A percentile compares a stretch with the other conserved stretches of the same genome.
Evolutionary conservation across 2,329 filamentous ascomycete genomes (phyloP).

Genomic region (Phaeosphaeria sp.): DNA sequence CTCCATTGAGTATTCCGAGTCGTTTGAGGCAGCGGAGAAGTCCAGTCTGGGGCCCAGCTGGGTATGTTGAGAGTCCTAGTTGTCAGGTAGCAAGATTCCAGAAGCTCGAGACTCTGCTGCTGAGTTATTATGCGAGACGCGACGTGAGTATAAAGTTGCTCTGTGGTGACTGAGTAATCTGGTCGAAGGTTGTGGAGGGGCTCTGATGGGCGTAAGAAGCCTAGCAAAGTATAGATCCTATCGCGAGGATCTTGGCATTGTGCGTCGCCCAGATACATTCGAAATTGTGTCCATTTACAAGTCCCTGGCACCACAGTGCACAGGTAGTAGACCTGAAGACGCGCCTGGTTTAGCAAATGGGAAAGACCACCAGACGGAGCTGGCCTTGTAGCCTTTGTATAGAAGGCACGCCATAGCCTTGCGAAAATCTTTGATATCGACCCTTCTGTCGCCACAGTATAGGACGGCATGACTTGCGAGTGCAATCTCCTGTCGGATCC

Average conservation of each 20-base stretch:
- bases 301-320: background rate
- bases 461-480: background rate
- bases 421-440: background rate
- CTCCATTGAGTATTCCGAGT: constrained; percentile 3
- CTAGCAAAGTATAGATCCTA: background rate
- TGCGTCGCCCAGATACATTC: background rate
- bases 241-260: constrained; percentile 8
- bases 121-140: background rate
- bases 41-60: constrained; percentile 12
- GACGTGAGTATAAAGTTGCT: constrained; percentile 3
- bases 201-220: background rate
- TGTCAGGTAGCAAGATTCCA: constrained; percentile 7
- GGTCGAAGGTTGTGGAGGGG: background rate
- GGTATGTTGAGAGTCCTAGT: constrained; percentile 1
- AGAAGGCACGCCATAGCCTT: background rate
- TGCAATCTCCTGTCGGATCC: constrained; percentile 9
- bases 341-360: too few relatives aligned
- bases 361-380: background rate
- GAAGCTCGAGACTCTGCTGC: background rate
- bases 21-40: background rate
- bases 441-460: background rate
- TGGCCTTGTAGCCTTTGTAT: background rate
- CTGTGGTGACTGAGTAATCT: constrained; percentile 2
- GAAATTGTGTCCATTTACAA: background rate
- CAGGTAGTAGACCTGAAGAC: background rate